Base-by-base conservation (phyloP, 345 rosid species). In the Euclidium syriacum region DNA sequence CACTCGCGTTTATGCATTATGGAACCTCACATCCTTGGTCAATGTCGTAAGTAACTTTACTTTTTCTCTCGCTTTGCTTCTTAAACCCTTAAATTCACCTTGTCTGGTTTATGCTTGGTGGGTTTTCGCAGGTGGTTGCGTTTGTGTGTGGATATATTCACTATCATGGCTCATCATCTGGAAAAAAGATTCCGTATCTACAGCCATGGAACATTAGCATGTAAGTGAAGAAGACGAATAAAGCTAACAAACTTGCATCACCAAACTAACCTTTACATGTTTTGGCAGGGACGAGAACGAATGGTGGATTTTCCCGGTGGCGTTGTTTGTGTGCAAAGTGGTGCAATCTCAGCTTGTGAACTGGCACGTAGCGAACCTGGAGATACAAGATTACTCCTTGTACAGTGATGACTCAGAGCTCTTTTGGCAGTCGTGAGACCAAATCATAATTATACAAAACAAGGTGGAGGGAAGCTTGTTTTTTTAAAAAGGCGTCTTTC, bases 301-400 rank as follows among this genome's bases (percentile, higher is more conserved):
- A 69, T 91, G 96, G 98, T 91, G 98, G 98, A 75, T 88, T 83
- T 91, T 91, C 62, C 91, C 98, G 36, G 75, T 78, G 3, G 96
- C 95, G 42, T 73, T 88, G 73, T 25, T 81, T 34, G 32, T 84
- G 10, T 84, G 95, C 80, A 91, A 91, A 78, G 77, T 84, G 30
- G 35, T 91, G 50, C 96, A 86, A 62, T 84, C 90, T 4, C 79
- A 83, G 30, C 85, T 91, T 12, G 79, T 88, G 1, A 83, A 86
- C 81, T 80, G 78, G 76, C 98, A 88, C 47, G 83, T 91, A 35
- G 98, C 95, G 9, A 91, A 86, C 64, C 95, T 81, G 51, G 98
- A 91, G 78, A 88, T 88, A 59, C 96, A 91, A 78, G 98, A 91
- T 67, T 83, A 77, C 62, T 84, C 95, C 2, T 70, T 91, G 79